Percentiles rank a stretch among this genome's conserved stretches.
Conservation (phyloP, 495 filamentous ascomycete genomes). For the Podospora appendiculata region DNA sequence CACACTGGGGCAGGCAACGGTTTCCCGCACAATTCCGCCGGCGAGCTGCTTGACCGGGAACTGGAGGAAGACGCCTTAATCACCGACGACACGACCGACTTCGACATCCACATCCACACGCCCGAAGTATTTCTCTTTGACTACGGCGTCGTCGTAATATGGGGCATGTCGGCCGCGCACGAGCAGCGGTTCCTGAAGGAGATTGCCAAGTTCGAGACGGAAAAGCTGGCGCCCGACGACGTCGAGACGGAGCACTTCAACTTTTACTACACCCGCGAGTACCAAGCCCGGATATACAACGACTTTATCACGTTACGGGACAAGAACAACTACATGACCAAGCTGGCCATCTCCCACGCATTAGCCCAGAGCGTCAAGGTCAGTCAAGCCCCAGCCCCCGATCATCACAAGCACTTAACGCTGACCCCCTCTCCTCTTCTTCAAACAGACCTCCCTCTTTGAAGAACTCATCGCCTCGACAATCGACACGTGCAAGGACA, state of each 20-base stretch:
- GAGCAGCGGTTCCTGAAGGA: constrained; percentile 88
- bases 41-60: constrained; percentile 9
- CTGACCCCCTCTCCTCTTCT: not conserved
- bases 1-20: constrained; percentile 13
- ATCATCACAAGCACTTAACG: not conserved
- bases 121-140: constrained; percentile 95
- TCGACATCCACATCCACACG: constrained; percentile 74
- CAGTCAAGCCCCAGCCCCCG: constrained; percentile 1
- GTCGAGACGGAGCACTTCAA: constrained; percentile 97
- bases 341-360: constrained; percentile 92
- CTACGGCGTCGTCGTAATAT: constrained; percentile 99
- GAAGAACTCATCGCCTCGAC: constrained; percentile 93
- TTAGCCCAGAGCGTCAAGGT: constrained; percentile 90
- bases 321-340: constrained; percentile 94
- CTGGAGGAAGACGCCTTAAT: constrained; percentile 20
- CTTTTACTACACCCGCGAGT: constrained; percentile 96
- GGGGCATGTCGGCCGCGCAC: constrained; percentile 85
- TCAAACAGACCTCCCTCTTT: constrained; percentile 91
- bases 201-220: constrained; percentile 87
- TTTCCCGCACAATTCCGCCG: not conserved
- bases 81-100: constrained; percentile 37
- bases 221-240: constrained; percentile 80
- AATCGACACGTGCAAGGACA: constrained; percentile 79
- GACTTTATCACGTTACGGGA: constrained; percentile 93
- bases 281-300: constrained; percentile 97